Percentiles rank a stretch among this genome's conserved stretches.
phyloP scores from a whole-genome alignment of 495 filamentous ascomycete genomes.

The Annulohypoxylon nitens region DNA sequence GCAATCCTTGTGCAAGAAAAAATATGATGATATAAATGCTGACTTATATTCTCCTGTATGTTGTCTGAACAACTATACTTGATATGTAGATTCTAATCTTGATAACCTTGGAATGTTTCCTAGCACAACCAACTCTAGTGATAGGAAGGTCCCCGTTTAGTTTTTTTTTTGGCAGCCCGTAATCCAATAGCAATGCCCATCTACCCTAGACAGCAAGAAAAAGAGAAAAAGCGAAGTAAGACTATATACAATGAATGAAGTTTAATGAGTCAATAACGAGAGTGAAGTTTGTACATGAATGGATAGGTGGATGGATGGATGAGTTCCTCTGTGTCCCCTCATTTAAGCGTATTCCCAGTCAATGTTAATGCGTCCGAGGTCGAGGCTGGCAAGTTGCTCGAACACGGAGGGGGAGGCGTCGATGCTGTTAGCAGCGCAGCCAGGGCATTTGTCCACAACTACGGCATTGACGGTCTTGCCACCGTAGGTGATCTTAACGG shows the following conservation, averaged over 20 bases:
- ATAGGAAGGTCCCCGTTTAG: neutral
- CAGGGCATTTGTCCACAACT: constrained; percentile 82
- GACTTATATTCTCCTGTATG: constrained; percentile 11
- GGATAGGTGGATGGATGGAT: neutral
- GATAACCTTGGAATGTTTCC: neutral
- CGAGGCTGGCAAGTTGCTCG: constrained; percentile 51
- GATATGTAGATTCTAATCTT: neutral
- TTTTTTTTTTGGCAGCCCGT: neutral
- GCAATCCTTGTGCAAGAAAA: neutral
- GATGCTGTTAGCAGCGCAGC: constrained; percentile 64
- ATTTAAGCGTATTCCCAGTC: constrained; percentile 53
- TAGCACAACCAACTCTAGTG: constrained; percentile 1
- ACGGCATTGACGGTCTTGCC: constrained; percentile 68
- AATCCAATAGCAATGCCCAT: neutral
- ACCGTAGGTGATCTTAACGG: constrained; percentile 67
- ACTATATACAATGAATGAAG: neutral
- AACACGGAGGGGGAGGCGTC: constrained; percentile 65
- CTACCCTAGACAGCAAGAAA: neutral
- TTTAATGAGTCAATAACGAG: neutral
- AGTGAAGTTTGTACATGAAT: constrained; percentile 3
- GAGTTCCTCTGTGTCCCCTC: constrained; percentile 12
- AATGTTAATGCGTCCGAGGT: constrained; percentile 52
- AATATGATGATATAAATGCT: neutral
- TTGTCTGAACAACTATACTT: neutral
- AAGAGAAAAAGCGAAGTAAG: neutral